Evolutionary conservation across 192 early-diverging fungal species (phyloP), one percentile per base, ranked within the genome.

Genomic region (Coemansia sp.): DNA sequence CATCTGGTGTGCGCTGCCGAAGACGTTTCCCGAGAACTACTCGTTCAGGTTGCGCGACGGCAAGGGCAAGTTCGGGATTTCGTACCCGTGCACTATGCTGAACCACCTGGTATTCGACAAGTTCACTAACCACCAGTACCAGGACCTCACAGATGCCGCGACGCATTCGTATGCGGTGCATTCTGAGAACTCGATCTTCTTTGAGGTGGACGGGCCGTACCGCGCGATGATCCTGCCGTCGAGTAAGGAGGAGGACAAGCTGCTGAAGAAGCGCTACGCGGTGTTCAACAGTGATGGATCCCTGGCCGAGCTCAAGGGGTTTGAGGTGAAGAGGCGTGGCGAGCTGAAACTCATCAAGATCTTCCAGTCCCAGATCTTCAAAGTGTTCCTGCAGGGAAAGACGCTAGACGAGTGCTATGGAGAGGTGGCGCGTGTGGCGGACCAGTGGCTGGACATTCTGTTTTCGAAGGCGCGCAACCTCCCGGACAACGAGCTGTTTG

Each of bases 191-290:
- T 90, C 88, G 78, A 99, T 99, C 50, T 97, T 99, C 67, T 99
- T 99, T 63, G 98, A 99, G 76, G 96, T 98, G 29, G 96, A 99
- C 67, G 98, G 98, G 9, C 98, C 98, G 27, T 99, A 99, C 74
- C 89, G 91, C 41, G 96, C 96, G 24, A 99, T 99, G 98, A 94
- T 99, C 59, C 71, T 99, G 44, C 98, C 98, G 14, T 86, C 95
- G 6, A 96, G 94, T 62, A 94, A 91, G 40, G 93, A 95, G 75
- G 96, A 93, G 61, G 95, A 98, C 72, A 97, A 97, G 82, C 78
- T 98, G 46, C 79, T 99, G 35, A 99, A 99, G 74, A 99, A 99
- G 83, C 88, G 98, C 13, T 99, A 99, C 69, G 98, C 98, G 6
- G 98, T 99, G 11, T 99, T 98, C 72, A 96, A 97, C 74, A 82